Base-by-base conservation (phyloP, 2,329 filamentous ascomycete genomes). In the Sporothrix luriei region DNA sequence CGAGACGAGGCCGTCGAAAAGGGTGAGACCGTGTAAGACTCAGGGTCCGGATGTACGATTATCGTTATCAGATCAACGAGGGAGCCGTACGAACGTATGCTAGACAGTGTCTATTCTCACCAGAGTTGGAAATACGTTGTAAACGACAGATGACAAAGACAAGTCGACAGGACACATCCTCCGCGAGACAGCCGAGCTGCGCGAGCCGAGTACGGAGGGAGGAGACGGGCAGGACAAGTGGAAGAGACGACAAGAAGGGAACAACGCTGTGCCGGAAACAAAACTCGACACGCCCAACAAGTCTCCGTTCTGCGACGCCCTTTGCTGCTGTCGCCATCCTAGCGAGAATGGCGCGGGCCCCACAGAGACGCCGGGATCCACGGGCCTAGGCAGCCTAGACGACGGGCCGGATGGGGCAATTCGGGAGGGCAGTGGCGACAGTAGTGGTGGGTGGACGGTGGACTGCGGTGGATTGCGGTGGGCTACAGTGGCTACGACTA, bases 391-490 rank as follows among this genome's bases (percentile, higher is more conserved):
- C n/a, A n/a, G 10, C 4, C n/a, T n/a, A 52, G 10, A 29, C 33
- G 29, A 43, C 67, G 67, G 51, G 40, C 52, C 61, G 51, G 51
- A 66, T 69, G 68, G 68, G 40, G 43, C 40, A 69, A 69, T 69
- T n/a, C 11, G n/a, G 9, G 29, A 11, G 19, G 11, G 9, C 9
- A 38, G 61, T 69, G 29, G 51, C 68, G 68, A 62, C 43, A n/a
- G n/a, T n/a, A n/a, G n/a, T n/a, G n/a, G n/a, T n/a, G n/a, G n/a
- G n/a, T n/a, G n/a, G n/a, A n/a, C n/a, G n/a, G n/a, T n/a, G n/a
- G n/a, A n/a, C n/a, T n/a, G n/a, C n/a, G 6, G 29, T 33, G 29
- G n/a, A 4, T 6, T 33, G 6, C 29, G 3, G 29, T 2, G 29
- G 29, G 29, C 29, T 33, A 33, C 29, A 33, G 29, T 33, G n/a